A percentile compares a stretch with the other conserved stretches of the same genome.
Evolutionary conservation across 2,329 filamentous ascomycete species (phyloP).

Genomic region (Ceratocystis diversiconidia): DNA sequence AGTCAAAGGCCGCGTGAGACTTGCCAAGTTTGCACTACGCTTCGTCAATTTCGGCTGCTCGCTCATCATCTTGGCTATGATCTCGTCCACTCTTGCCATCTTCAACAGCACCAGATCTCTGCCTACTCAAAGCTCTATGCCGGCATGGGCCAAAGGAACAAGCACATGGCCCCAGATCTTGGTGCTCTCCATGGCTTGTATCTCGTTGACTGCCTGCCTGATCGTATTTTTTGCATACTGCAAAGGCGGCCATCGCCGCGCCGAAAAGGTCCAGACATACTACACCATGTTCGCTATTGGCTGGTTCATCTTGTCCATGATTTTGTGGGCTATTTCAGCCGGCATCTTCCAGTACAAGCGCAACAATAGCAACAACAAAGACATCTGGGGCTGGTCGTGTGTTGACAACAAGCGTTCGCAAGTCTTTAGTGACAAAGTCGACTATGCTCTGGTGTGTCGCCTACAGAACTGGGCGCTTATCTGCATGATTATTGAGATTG

Average conservation of each 20-base stretch:
- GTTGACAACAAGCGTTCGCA: slow-evolving; percentile 69
- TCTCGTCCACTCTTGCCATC: slow-evolving; percentile 75
- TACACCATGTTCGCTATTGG: slow-evolving; percentile 87
- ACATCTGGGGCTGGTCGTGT: slow-evolving; percentile 98
- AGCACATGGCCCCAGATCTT: slow-evolving; percentile 81
- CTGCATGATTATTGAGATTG: slow-evolving; percentile 93
- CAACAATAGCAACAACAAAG: slow-evolving; percentile 56
- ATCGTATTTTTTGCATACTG: slow-evolving; percentile 75
- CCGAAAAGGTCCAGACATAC: slow-evolving; percentile 87
- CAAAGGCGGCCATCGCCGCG: slow-evolving; percentile 71
- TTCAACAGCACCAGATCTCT: slow-evolving; percentile 77
- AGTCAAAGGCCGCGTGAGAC: slow-evolving; percentile 77
- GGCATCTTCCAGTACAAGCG: slow-evolving; percentile 69
- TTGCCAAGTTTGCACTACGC: slow-evolving; percentile 91
- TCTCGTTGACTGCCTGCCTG: slow-evolving; percentile 69
- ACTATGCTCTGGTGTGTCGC: slow-evolving; percentile 83
- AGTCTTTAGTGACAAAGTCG: slow-evolving; percentile 64
- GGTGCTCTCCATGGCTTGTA: slow-evolving; percentile 60
- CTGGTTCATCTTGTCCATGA: slow-evolving; percentile 84
- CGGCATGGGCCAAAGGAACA: slow-evolving; percentile 69
- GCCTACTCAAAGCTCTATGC: slow-evolving; percentile 62
- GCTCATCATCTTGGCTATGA: slow-evolving; percentile 82
- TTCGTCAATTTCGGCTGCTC: slow-evolving; percentile 95
- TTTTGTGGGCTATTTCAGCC: slow-evolving; percentile 84
- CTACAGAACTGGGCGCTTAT: slow-evolving; percentile 91